These are phyloP conservation scores for Aspergillus costaricaensis DNA, from an alignment of 2,329 filamentous ascomycete species.

Conservation along the genomic window DNA sequence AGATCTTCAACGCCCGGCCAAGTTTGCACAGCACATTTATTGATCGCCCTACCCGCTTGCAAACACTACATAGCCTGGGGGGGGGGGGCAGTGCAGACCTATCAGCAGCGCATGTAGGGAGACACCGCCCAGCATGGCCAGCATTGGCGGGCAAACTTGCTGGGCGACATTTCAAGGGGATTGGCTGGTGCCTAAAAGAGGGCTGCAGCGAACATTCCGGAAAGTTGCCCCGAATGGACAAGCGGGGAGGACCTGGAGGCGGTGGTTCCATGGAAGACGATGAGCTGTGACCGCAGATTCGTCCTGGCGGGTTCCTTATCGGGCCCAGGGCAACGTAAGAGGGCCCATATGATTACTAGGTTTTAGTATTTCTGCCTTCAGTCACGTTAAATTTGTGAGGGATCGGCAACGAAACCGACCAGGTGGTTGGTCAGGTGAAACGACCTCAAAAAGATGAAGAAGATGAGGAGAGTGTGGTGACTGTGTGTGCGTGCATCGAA, in stretches of 20 bases:
- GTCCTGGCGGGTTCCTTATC: not conserved
- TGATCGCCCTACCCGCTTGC: conserved; percentile 3
- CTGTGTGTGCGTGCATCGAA: not conserved
- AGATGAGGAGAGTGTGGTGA: not conserved
- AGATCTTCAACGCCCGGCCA: not conserved
- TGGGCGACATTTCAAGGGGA: not conserved
- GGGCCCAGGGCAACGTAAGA: not conserved
- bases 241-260: not conserved
- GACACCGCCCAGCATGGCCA: not conserved
- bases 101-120: not conserved
- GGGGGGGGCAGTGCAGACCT: not conserved
- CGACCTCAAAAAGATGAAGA: too few relatives aligned
- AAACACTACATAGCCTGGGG: not conserved
- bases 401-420: not conserved
- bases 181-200: conserved; percentile 13
- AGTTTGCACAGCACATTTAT: not conserved
- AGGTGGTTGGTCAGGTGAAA: not conserved
- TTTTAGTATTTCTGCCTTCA: not conserved
- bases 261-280: not conserved
- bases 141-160: not conserved
- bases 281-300: not conserved
- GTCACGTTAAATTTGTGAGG: not conserved
- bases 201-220: conserved; percentile 13
- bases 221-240: conserved; percentile 7
- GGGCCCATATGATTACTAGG: not conserved